Percentiles rank a stretch among this genome's conserved stretches.
Evolutionary conservation across 306 rosid species (phyloP).

Genomic region (Castanea crenata): DNA sequence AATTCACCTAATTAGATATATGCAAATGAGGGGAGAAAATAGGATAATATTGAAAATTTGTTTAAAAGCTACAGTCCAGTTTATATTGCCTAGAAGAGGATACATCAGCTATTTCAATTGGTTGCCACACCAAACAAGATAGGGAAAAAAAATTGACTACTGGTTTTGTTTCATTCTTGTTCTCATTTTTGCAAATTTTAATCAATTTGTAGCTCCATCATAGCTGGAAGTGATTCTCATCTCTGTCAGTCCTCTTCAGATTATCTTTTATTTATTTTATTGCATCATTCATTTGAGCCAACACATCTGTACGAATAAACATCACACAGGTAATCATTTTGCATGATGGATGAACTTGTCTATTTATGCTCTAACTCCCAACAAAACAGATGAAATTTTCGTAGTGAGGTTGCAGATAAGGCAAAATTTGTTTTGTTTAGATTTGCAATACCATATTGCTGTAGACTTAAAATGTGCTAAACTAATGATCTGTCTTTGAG

Average conservation of each 20-base stretch:
- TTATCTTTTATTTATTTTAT: not conserved
- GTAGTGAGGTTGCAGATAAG: not conserved
- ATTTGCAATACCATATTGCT: not conserved
- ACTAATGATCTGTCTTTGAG: not conserved
- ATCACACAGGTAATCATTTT: not conserved
- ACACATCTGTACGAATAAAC: not conserved
- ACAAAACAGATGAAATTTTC: not conserved
- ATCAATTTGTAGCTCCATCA: not conserved
- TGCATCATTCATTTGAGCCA: not conserved
- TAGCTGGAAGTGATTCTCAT: not conserved
- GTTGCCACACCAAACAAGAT: not conserved
- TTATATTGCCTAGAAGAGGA: not conserved
- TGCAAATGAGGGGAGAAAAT: not conserved
- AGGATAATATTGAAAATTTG: not conserved
- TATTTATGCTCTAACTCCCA: not conserved
- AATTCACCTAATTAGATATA: not conserved
- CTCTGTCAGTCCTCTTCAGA: not conserved
- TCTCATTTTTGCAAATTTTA: not conserved
- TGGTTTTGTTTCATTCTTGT: not conserved
- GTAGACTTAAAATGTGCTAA: not conserved
- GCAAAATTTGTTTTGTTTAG: not conserved
- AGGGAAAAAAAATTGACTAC: not conserved
- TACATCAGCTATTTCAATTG: not conserved
- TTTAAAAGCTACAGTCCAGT: not conserved
- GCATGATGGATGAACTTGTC: not conserved